phyloP scores from a whole-genome alignment of 2,329 filamentous ascomycete genomes.

The Tolypocladium cylindrosporum region DNA sequence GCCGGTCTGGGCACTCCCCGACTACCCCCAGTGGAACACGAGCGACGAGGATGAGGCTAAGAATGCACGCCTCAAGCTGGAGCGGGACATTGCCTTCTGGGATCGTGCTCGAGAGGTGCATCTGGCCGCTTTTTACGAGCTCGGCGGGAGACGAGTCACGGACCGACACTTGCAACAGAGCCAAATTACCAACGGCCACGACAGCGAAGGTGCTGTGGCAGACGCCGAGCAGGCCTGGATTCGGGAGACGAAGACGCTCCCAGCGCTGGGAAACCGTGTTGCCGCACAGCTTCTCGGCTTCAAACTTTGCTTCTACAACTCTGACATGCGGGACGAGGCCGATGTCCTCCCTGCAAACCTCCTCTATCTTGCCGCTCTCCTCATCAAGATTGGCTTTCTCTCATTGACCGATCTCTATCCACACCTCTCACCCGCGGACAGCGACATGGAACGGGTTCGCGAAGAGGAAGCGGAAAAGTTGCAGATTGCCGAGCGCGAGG shows the following conservation, averaged over 20 bases:
- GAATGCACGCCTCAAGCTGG: slow-evolving; percentile 44
- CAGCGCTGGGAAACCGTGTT: slow-evolving; percentile 77
- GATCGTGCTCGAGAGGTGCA: slow-evolving; percentile 63
- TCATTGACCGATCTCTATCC: slow-evolving; percentile 85
- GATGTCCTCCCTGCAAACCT: slow-evolving; percentile 86
- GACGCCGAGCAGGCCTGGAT: slow-evolving; percentile 65
- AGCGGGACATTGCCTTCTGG: slow-evolving; percentile 75
- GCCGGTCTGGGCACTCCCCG: slow-evolving; percentile 78
- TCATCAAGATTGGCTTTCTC: slow-evolving; percentile 96
- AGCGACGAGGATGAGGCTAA: slow-evolving; percentile 59
- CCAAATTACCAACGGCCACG: slow-evolving; percentile 25
- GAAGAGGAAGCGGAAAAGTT: slow-evolving; percentile 64
- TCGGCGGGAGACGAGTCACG: slow-evolving; percentile 62
- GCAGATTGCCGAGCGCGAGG: slow-evolving; percentile 64
- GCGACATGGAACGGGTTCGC: slow-evolving; percentile 67
- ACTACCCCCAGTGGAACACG: slow-evolving; percentile 50
- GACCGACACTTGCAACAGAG: slow-evolving; percentile 42
- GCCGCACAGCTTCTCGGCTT: slow-evolving; percentile 94
- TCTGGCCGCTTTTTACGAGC: slow-evolving; percentile 79
- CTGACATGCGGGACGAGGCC: slow-evolving; percentile 59
- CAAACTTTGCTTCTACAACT: slow-evolving; percentile 92
- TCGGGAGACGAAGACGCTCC: slow-evolving; percentile 66
- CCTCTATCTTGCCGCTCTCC: slow-evolving; percentile 79
- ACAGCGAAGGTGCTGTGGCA: slow-evolving; percentile 35
- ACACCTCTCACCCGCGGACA: slow-evolving; percentile 79